Evolutionary conservation across 306 rosid species (phyloP).

Genomic region (Vigna angularis): DNA sequence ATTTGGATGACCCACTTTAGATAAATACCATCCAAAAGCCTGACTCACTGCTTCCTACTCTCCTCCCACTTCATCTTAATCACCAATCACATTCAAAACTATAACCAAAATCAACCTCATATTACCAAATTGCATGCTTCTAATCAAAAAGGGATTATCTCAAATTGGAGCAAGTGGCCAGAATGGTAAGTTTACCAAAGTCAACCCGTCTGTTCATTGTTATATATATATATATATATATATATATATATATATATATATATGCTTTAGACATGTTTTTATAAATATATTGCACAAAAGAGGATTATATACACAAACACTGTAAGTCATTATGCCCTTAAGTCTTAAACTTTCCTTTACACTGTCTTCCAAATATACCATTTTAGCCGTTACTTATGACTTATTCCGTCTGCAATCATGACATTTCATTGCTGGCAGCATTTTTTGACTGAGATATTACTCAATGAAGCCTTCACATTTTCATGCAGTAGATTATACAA

Average conservation of each 20-base stretch:
- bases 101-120: not conserved
- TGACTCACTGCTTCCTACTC: slow-evolving; percentile 38
- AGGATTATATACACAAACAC: not conserved
- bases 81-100: slow-evolving; percentile 51
- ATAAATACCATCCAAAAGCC: slow-evolving; percentile 44
- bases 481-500: too few relatives aligned
- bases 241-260: not conserved
- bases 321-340: not conserved
- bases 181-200: not conserved
- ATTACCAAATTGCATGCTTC: slow-evolving; percentile 22
- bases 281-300: not conserved
- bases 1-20: slow-evolving; percentile 53
- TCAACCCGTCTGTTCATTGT: slow-evolving; percentile 24
- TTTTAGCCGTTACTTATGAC: not conserved
- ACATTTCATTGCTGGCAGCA: too few relatives aligned
- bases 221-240: too few relatives aligned
- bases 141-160: slow-evolving; percentile 35
- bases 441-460: too few relatives aligned
- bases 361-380: not conserved
- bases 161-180: slow-evolving; percentile 47
- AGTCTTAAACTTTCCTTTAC: not conserved
- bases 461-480: too few relatives aligned
- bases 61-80: slow-evolving; percentile 46
- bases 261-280: slow-evolving; percentile 25
- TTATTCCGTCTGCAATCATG: too few relatives aligned